A percentile compares a stretch with the other conserved stretches of the same genome.
These are phyloP conservation scores for Exophiala alcalophila DNA, from an alignment of 2,329 filamentous ascomycete species.

Conservation along the genomic window DNA sequence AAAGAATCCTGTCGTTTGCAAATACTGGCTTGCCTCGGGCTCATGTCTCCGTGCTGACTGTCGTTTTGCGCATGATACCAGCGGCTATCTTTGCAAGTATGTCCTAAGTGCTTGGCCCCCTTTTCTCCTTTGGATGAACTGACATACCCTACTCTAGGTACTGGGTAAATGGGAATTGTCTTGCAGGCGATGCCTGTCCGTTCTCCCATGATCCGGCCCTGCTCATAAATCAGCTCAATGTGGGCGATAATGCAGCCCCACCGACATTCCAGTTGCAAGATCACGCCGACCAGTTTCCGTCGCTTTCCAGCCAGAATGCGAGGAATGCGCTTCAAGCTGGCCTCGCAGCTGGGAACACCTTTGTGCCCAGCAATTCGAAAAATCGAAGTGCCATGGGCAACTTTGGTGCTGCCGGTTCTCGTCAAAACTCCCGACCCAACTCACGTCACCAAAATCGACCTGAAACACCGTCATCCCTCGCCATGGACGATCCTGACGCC, in stretches of 20 bases:
- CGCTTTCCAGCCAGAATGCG: slow-evolving; percentile 50
- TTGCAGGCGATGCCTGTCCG: slow-evolving; percentile 89
- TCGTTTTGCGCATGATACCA: slow-evolving; percentile 93
- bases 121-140: slow-evolving; percentile 29
- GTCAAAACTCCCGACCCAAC: slow-evolving; percentile 75
- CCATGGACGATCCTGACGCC: slow-evolving; percentile 90
- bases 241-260: slow-evolving; percentile 60
- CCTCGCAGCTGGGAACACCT: slow-evolving; percentile 36
- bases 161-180: slow-evolving; percentile 92
- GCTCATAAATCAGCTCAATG: slow-evolving; percentile 67
- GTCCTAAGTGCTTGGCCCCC: slow-evolving; percentile 41
- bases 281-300: slow-evolving; percentile 73
- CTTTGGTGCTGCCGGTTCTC: slow-evolving; percentile 46
- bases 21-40: slow-evolving; percentile 94
- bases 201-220: slow-evolving; percentile 95
- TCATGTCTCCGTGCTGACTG: slow-evolving; percentile 94
- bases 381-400: slow-evolving; percentile 20
- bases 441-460: slow-evolving; percentile 68
- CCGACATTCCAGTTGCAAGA: slow-evolving; percentile 77
- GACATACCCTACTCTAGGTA: slow-evolving; percentile 66
- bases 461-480: slow-evolving; percentile 62
- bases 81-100: slow-evolving; percentile 96
- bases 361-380: slow-evolving; percentile 24
- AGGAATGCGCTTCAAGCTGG: slow-evolving; percentile 43
- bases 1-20: slow-evolving; percentile 88